Percentiles rank a stretch among this genome's conserved stretches.
Evolutionary conservation across 2,329 filamentous ascomycete genomes (phyloP).

Genomic region (Penicillium sp.): DNA sequence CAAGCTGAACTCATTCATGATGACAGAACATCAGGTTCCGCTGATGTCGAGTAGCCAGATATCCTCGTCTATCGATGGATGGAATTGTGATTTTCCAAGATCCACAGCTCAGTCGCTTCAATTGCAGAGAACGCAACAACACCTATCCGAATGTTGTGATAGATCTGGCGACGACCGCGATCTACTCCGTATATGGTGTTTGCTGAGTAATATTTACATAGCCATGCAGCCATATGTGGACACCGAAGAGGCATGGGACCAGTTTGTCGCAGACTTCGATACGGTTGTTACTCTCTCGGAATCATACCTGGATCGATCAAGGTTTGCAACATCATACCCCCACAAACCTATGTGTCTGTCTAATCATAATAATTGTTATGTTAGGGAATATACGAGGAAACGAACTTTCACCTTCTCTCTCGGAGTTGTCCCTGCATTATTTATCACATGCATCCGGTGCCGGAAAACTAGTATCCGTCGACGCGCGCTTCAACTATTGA

Average conservation of each 20-base stretch:
- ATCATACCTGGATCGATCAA: neutral
- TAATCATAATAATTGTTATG: too few relatives aligned
- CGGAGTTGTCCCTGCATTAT: neutral
- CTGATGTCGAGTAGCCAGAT: too few relatives aligned
- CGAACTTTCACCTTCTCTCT: neutral
- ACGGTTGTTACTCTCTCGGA: neutral
- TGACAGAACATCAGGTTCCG: neutral
- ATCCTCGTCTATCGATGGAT: neutral
- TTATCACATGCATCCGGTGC: neutral
- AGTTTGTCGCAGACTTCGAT: neutral
- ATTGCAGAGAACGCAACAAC: neutral
- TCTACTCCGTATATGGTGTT: neutral
- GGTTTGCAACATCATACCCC: neutral
- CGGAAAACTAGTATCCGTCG: neutral
- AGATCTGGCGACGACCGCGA: neutral
- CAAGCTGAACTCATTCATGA: neutral
- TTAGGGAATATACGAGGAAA: neutral
- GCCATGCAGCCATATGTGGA: neutral
- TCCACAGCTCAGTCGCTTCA: neutral
- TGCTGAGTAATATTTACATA: neutral
- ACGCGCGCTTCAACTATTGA: neutral
- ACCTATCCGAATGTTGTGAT: neutral
- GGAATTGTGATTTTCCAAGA: neutral
- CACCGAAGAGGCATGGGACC: neutral
- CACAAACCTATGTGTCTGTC: too few relatives aligned